These are phyloP conservation scores for Funneliformis mosseae DNA, from an alignment of 192 early-diverging fungal species.

Conservation along the genomic window DNA sequence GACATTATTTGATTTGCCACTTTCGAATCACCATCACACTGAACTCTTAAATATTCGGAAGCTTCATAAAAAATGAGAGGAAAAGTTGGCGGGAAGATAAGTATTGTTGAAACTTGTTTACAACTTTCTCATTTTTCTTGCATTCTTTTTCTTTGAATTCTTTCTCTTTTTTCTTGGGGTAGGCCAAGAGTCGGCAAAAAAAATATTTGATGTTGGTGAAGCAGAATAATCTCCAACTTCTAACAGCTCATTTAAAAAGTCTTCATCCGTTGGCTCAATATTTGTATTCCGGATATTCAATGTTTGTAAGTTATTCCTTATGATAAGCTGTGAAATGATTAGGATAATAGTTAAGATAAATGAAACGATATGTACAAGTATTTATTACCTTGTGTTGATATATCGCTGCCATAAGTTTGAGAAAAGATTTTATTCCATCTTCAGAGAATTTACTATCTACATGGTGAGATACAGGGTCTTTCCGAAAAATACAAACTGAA, in stretches of 20 bases:
- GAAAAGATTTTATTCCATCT: slow-evolving; percentile 27
- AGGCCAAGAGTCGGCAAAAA: background rate
- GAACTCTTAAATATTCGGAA: no score
- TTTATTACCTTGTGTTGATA: slow-evolving; percentile 29
- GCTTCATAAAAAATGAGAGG: no score
- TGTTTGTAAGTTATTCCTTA: slow-evolving; percentile 8
- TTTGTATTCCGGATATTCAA: slow-evolving; percentile 13
- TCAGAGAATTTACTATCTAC: slow-evolving; percentile 28
- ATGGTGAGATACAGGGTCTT: slow-evolving; percentile 23
- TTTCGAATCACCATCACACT: no score
- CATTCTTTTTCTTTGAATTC: slow-evolving; percentile 6
- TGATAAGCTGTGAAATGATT: slow-evolving; percentile 15
- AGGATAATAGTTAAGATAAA: background rate
- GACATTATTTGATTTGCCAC: no score
- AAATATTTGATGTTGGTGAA: background rate
- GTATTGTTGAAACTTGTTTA: no score
- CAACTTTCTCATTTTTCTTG: no score
- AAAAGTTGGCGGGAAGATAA: no score
- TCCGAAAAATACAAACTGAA: slow-evolving; percentile 25
- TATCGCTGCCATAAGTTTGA: slow-evolving; percentile 21
- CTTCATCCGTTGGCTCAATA: background rate
- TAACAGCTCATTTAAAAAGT: background rate
- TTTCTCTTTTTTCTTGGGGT: background rate
- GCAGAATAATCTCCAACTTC: background rate
- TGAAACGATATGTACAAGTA: background rate